Conservation (phyloP, 495 filamentous ascomycete genomes). For the Aspergillus sclerotiicarbonarius region DNA sequence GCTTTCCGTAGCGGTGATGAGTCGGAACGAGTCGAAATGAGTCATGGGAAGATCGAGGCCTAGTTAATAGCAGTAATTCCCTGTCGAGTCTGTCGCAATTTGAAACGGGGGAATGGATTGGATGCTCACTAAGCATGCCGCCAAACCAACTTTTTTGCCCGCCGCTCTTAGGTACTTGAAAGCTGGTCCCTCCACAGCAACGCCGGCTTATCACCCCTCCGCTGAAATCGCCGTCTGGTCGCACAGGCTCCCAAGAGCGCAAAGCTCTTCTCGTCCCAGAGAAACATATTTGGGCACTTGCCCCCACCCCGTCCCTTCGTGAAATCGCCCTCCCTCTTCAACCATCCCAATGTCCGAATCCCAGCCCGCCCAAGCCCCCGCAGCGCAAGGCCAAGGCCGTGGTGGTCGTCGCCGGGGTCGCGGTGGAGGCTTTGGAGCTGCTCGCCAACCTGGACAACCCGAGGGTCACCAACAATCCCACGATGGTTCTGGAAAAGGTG, state of each 20-base stretch:
- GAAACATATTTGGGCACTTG: slow-evolving; percentile 5
- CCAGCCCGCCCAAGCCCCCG: slow-evolving; percentile 25
- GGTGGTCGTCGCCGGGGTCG: slow-evolving; percentile 44
- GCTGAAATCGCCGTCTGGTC: slow-evolving; percentile 7
- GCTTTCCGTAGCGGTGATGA: not conserved
- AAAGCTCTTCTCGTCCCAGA: slow-evolving; percentile 9
- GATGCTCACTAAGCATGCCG: slow-evolving; percentile 25
- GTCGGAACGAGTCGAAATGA: slow-evolving; percentile 10
- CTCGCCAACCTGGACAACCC: slow-evolving; percentile 24
- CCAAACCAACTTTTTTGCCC: slow-evolving; percentile 20
- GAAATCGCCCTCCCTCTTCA: slow-evolving; percentile 1
- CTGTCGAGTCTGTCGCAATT: not conserved
- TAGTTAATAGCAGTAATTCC: not conserved
- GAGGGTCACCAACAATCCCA: slow-evolving; percentile 22
- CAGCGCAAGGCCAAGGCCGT: slow-evolving; percentile 32
- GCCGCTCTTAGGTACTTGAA: slow-evolving; percentile 11
- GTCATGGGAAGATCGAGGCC: not conserved
- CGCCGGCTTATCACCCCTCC: slow-evolving; percentile 9
- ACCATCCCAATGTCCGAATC: slow-evolving; percentile 36
- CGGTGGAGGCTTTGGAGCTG: slow-evolving; percentile 27
- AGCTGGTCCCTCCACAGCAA: slow-evolving; percentile 11
- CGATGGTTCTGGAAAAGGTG: slow-evolving; percentile 25
- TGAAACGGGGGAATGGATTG: not conserved
- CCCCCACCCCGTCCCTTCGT: not conserved
- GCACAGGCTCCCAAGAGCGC: slow-evolving; percentile 6